A percentile compares a stretch with the other conserved stretches of the same genome.
phyloP scores from a whole-genome alignment of 495 filamentous ascomycete genomes.

The Usnea hakonensis region DNA sequence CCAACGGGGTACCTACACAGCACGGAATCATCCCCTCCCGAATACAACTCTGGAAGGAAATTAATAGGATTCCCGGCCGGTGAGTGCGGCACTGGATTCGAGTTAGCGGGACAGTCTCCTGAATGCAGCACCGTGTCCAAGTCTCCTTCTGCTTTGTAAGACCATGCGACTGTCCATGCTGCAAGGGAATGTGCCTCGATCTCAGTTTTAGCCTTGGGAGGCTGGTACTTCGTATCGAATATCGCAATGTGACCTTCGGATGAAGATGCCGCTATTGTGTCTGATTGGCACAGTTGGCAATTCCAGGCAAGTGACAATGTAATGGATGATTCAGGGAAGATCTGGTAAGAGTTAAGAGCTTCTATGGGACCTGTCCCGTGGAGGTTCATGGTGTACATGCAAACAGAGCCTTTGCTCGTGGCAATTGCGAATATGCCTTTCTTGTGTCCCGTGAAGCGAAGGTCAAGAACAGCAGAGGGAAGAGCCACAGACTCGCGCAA shows the following conservation, averaged over 20 bases:
- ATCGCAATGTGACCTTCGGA: conserved; percentile 56
- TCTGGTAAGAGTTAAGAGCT: conserved; percentile 26
- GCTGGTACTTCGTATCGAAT: conserved; percentile 28
- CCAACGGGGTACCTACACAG: conserved; percentile 11
- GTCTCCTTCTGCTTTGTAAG: conserved; percentile 19
- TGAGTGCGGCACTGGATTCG: too few relatives aligned
- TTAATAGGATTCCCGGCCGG: too few relatives aligned
- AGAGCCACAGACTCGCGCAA: conserved; percentile 44
- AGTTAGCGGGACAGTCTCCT: too few relatives aligned
- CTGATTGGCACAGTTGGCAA: background rate
- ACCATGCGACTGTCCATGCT: conserved; percentile 60
- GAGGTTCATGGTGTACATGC: conserved; percentile 46
- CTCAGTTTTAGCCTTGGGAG: background rate
- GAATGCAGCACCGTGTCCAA: conserved; percentile 43
- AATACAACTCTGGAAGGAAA: conserved; percentile 47
- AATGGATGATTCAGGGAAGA: conserved; percentile 46
- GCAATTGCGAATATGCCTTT: conserved; percentile 56
- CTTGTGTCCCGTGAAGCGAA: conserved; percentile 65
- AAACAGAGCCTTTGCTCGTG: conserved; percentile 61
- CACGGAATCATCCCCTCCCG: conserved; percentile 62
- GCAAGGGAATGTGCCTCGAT: conserved; percentile 43
- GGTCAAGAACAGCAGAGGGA: conserved; percentile 71
- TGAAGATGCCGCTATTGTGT: conserved; percentile 54
- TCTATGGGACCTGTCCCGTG: conserved; percentile 19
- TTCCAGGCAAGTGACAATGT: conserved; percentile 58